Base-by-base conservation (phyloP, 2,329 filamentous ascomycete species). In the Emmonsiellopsis sp. region DNA sequence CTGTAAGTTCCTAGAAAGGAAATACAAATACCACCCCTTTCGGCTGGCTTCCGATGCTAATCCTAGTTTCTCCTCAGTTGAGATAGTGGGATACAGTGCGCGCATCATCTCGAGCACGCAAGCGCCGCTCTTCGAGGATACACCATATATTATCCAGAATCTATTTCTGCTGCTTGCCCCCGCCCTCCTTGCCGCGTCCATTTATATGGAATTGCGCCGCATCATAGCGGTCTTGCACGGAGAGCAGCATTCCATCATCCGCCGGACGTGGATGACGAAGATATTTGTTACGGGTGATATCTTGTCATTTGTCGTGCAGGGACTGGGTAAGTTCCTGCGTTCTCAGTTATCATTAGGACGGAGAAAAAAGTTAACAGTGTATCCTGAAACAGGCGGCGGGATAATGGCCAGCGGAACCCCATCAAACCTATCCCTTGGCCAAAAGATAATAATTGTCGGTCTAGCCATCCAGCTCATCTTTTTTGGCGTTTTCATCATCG, bases 391-490 rank as follows among this genome's bases (percentile, higher is more conserved):
- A 64, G 76, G 74, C 7, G 72, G 69, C 53, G 72, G 73, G 13
- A 68, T 77, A 33, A 65, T 71, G 34, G 64, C 67, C 17, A 60
- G 56, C 14, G 63, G 63, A 2, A 58, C 57, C 1, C 21, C 54
- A 8, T 54, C 53, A 13, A 64, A 67, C 45, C 56, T 64, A 3
- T 60, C 69, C 27, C 68, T 64, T 5, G 71, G 72, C 51, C 65
- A 74, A 34, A 68, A 69, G 53, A 67, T 79, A 52, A 70, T 80
- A 42, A 62, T 80, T 14, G 70, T 61, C 8, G 78, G 77, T 2
- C 67, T 81, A 4, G 65, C 73, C 14, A 62, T 80, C 43, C 77
- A 81, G 56, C 67, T 80, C 55, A 46, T 69, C 51, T 76, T 76
- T 59, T 80, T 80, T 61, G 65, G 71, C n/a, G 70, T 77, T 53